Conservation (phyloP, 1,284 basidiomycete species). For the Naganishia albida region DNA sequence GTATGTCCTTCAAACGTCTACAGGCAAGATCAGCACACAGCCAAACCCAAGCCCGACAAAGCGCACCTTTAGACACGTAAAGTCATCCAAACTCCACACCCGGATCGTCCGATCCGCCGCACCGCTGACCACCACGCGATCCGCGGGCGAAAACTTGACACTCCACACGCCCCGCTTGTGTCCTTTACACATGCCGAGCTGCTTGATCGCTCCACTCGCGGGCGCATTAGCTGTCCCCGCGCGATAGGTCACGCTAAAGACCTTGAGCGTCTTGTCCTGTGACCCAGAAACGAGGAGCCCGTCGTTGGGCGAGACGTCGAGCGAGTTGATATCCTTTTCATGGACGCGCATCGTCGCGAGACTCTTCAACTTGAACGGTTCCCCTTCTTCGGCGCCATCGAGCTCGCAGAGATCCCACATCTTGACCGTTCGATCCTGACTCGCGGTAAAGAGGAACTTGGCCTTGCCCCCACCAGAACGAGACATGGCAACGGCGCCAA, state of each 20-base stretch:
- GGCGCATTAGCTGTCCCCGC: conserved; percentile 37
- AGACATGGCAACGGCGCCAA: conserved; percentile 85
- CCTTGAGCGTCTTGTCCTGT: conserved; percentile 91
- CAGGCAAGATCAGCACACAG: not conserved
- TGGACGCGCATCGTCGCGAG: conserved; percentile 89
- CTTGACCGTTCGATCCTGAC: conserved; percentile 96
- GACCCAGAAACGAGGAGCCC: conserved; percentile 86
- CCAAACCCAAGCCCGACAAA: not conserved
- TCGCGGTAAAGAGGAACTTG: conserved; percentile 85
- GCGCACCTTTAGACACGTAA: conserved; percentile 73
- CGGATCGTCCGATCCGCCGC: conserved; percentile 93
- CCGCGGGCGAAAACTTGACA: conserved; percentile 80
- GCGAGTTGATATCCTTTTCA: conserved; percentile 97
- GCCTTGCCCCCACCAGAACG: conserved; percentile 49
- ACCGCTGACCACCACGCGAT: conserved; percentile 84
- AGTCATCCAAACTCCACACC: conserved; percentile 90
- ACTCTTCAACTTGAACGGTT: conserved; percentile 65
- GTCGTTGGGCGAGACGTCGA: conserved; percentile 92
- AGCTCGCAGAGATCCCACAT: conserved; percentile 85
- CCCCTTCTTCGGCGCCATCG: conserved; percentile 42
- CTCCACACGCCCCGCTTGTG: conserved; percentile 97
- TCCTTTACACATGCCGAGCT: conserved; percentile 87
- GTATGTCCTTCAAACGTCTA: conserved; percentile 94
- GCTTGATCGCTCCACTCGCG: conserved; percentile 66
- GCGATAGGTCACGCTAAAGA: conserved; percentile 74